These are phyloP conservation scores for Citrus unshiu DNA, from an alignment of 345 rosid species.

Conservation along the genomic window DNA sequence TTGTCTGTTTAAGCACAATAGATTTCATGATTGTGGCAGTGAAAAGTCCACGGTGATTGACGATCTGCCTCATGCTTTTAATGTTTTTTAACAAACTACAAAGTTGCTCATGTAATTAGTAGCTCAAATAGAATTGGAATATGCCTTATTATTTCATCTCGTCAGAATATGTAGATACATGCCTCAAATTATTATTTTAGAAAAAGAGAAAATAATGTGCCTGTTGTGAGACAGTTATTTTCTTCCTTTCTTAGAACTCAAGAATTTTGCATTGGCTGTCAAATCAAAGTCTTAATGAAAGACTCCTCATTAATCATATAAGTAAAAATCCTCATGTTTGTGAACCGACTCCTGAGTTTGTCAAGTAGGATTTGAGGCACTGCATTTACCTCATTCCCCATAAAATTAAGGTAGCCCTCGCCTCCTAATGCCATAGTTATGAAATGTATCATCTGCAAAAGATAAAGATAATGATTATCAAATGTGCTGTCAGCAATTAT, in stretches of 20 bases:
- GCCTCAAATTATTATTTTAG: not conserved
- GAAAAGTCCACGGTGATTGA: not conserved
- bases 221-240: not conserved
- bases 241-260: not conserved
- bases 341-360: not conserved
- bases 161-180: not conserved
- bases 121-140: not conserved
- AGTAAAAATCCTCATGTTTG: not conserved
- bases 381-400: conserved; percentile 74
- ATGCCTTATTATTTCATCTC: not conserved
- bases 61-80: not conserved
- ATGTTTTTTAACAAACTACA: not conserved
- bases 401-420: conserved; percentile 79
- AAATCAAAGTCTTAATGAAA: not conserved
- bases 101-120: not conserved
- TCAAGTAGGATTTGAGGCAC: not conserved
- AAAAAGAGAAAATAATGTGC: not conserved
- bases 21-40: not conserved
- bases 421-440: conserved; percentile 80
- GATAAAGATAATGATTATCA: not conserved
- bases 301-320: not conserved
- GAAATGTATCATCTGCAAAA: conserved; percentile 71
- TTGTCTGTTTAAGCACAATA: not conserved
- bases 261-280: not conserved
- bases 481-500: not conserved